Conservation (phyloP, 768 basidiomycete species). For the Termitomyces sp. region DNA sequence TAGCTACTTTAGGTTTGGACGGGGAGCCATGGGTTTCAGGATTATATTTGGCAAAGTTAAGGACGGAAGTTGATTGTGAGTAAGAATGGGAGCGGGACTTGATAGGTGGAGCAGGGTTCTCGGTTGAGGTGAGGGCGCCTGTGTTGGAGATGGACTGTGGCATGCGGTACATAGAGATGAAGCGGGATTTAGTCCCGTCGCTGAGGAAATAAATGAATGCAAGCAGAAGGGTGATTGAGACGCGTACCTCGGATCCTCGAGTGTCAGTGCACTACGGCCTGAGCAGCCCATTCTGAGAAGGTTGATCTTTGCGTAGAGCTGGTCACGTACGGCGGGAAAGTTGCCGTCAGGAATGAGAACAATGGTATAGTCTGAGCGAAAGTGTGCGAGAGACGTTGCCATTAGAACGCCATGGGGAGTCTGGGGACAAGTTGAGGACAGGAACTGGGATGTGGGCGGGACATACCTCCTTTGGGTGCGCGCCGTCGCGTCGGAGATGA, state of each 20-base stretch:
- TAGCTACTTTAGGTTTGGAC: constrained; percentile 13
- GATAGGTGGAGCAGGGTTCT: constrained; percentile 14
- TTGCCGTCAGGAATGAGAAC: constrained; percentile 73
- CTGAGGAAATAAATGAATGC: constrained; percentile 29
- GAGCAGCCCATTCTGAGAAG: constrained; percentile 82
- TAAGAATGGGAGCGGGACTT: constrained; percentile 17
- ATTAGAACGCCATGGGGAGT: constrained; percentile 69
- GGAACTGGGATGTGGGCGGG: too few species aligned
- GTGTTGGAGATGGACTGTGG: constrained; percentile 31
- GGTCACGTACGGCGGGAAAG: constrained; percentile 58
- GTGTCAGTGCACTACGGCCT: constrained; percentile 70
- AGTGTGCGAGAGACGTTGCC: constrained; percentile 83
- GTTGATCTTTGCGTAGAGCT: constrained; percentile 79
- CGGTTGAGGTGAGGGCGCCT: constrained; percentile 20
- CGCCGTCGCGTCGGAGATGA: constrained; percentile 63
- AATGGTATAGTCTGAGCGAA: constrained; percentile 84
- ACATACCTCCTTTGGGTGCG: constrained; percentile 60
- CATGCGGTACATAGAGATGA: constrained; percentile 67
- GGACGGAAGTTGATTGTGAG: constrained; percentile 16
- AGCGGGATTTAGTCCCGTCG: constrained; percentile 78
- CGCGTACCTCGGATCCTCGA: constrained; percentile 67
- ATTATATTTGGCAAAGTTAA: constrained; percentile 18
- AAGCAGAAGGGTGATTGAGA: neutral
- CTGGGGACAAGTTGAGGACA: constrained; percentile 22
- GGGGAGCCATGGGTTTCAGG: constrained; percentile 8